A percentile compares a stretch with the other conserved stretches of the same genome.
Conservation (phyloP, 2,329 filamentous ascomycete species). For the Trichoderma sp. region DNA sequence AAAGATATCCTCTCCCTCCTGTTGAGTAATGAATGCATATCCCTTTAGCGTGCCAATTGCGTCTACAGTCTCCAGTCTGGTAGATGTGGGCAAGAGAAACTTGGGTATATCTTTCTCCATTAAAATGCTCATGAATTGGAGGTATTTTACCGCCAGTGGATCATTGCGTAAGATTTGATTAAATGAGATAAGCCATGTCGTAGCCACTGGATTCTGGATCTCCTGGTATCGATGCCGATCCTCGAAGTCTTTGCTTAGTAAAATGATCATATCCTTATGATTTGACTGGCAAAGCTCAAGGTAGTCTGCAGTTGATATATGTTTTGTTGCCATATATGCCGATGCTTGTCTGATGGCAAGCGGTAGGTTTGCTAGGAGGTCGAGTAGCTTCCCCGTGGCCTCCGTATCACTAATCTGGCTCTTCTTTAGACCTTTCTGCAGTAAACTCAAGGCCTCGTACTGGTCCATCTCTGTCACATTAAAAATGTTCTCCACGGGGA, state of each 20-base stretch:
- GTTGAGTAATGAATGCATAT: slow-evolving; percentile 38
- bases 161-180: slow-evolving; percentile 32
- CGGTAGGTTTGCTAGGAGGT: slow-evolving; percentile 36
- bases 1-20: slow-evolving; percentile 24
- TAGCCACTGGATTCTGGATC: slow-evolving; percentile 35
- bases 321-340: slow-evolving; percentile 38
- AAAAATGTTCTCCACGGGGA: slow-evolving; percentile 27
- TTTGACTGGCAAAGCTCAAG: slow-evolving; percentile 31
- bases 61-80: not conserved
- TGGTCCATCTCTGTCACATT: slow-evolving; percentile 30
- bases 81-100: slow-evolving; percentile 30
- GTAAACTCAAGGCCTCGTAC: slow-evolving; percentile 30
- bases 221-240: slow-evolving; percentile 33
- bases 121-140: slow-evolving; percentile 36
- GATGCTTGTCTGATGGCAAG: slow-evolving; percentile 42
- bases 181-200: slow-evolving; percentile 42
- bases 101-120: slow-evolving; percentile 36
- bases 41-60: slow-evolving; percentile 31
- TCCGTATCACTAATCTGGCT: slow-evolving; percentile 29
- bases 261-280: slow-evolving; percentile 27
- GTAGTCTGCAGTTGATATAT: slow-evolving; percentile 32
- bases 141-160: slow-evolving; percentile 33
- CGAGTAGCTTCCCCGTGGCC: slow-evolving; percentile 33
- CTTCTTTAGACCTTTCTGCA: slow-evolving; percentile 28
- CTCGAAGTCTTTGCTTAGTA: slow-evolving; percentile 38